Conservation (phyloP, 768 basidiomycete genomes). For the Auricularia cornea region DNA sequence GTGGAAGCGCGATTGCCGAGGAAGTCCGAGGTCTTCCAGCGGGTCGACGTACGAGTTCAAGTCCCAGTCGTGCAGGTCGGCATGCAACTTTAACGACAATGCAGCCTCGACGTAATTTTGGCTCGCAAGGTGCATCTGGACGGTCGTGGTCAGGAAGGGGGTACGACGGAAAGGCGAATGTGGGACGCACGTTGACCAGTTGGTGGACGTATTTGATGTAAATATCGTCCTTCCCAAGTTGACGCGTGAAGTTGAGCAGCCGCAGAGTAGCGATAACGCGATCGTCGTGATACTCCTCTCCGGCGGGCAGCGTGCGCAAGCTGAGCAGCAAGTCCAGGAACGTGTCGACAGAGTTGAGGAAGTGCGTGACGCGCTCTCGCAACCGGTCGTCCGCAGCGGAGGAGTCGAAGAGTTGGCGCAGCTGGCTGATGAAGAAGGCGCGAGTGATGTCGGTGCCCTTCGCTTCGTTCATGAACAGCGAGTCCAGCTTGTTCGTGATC, state of each 20-base stretch:
- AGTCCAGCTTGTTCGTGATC: conserved; percentile 83
- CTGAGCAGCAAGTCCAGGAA: conserved; percentile 88
- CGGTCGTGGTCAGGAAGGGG: not conserved
- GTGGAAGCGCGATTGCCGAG: conserved; percentile 88
- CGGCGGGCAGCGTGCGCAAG: conserved; percentile 82
- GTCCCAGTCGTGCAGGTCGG: conserved; percentile 90
- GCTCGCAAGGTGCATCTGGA: conserved; percentile 78
- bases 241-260: conserved; percentile 88
- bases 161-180: not conserved
- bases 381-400: conserved; percentile 74
- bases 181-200: conserved; percentile 66
- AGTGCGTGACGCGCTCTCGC: conserved; percentile 65
- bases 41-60: conserved; percentile 70
- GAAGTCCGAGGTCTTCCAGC: conserved; percentile 83
- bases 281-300: conserved; percentile 91
- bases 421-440: conserved; percentile 85
- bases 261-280: conserved; percentile 86
- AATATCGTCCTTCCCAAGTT: conserved; percentile 87
- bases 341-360: conserved; percentile 83
- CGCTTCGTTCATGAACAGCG: conserved; percentile 87
- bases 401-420: conserved; percentile 82
- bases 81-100: conserved; percentile 85
- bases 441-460: conserved; percentile 87
- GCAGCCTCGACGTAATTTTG: conserved; percentile 93
- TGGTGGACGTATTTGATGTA: conserved; percentile 96